Evolutionary conservation across 164 flowering plant species (phyloP), one percentile per base, ranked within the genome.

Genomic region (Vitis rupestris): DNA sequence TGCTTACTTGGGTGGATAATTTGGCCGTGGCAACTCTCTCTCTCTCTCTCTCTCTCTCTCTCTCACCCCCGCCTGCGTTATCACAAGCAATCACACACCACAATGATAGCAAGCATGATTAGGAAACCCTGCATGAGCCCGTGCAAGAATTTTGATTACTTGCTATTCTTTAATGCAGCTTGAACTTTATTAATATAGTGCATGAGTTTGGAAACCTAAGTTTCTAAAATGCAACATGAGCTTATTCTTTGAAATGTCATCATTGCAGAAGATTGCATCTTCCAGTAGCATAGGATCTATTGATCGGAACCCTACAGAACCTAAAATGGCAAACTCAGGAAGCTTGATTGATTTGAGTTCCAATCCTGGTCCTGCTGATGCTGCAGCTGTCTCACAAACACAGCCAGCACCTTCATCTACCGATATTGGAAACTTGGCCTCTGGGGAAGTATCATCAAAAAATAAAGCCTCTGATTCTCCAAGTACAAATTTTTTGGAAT

Each of bases 321-420:
- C 62, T 3, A 53, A 62, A 62, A 56, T 12, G 9, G 48, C 10
- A 19, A 60, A 61, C 55, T 19, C 76, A 2, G 64, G n/a, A 61
- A 76, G 79, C 76, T 78, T 81, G 73, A 81, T 82, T 58, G 79
- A 82, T 72, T 79, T 78, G 13, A 73, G 63, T 23, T 23, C 69
- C 29, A 68, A 75, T 37, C 58, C 66, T 9, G 60, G 78, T 72
- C 72, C 85, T 58, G 9, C 74, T 63, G 51, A 61, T 68, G 66
- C 65, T 63, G 50, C 66, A 29, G 66, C 70, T 48, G 54, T 50
- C 13, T 44, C 63, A 47, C 73, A 74, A 19, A 61, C 73, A 62
- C 73, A 72, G 61, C 56, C 51, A 50, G 63, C 31, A 9, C 58
- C 62, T 71, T 61, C 73, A 51, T 49, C 75, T 3, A 57, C 13